phyloP scores from a whole-genome alignment of 306 rosid species.

The Canavalia ensiformis region DNA sequence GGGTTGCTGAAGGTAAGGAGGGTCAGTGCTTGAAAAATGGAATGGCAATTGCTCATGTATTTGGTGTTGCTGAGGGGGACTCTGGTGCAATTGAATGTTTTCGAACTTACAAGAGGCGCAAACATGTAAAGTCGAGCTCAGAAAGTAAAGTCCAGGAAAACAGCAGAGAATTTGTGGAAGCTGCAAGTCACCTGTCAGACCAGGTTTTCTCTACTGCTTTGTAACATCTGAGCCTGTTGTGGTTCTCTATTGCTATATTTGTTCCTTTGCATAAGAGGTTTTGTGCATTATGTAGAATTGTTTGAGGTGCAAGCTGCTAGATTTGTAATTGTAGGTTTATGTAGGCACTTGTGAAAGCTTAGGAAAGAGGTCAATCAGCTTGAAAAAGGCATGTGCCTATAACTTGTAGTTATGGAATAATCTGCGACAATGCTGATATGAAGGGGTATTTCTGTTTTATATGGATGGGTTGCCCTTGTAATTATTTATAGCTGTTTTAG shows the following conservation, averaged over 20 bases:
- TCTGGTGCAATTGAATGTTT: constrained; percentile 53
- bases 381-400: constrained; percentile 9
- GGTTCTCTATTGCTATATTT: constrained; percentile 7
- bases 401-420: constrained; percentile 24
- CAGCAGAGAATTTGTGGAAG: constrained; percentile 53
- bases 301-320: constrained; percentile 3
- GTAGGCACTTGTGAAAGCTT: constrained; percentile 5
- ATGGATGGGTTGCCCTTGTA: constrained; percentile 29
- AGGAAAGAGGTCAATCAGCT: constrained; percentile 7
- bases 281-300: constrained; percentile 27
- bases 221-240: constrained; percentile 31
- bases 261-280: constrained; percentile 15
- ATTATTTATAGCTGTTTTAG: constrained; percentile 24
- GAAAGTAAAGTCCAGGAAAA: constrained; percentile 60
- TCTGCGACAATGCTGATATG: constrained; percentile 4
- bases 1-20: constrained; percentile 44
- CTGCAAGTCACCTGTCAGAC: constrained; percentile 51
- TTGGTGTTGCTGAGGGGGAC: constrained; percentile 53
- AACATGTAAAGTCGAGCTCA: constrained; percentile 54
- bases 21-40: constrained; percentile 50
- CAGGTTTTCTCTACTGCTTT: constrained; percentile 60
- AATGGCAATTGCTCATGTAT: constrained; percentile 38
- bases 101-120: constrained; percentile 92
- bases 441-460: background rate
- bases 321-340: constrained; percentile 15